These are phyloP conservation scores for Arabis hirsuta DNA, from an alignment of 345 rosid genomes.

Conservation along the genomic window DNA sequence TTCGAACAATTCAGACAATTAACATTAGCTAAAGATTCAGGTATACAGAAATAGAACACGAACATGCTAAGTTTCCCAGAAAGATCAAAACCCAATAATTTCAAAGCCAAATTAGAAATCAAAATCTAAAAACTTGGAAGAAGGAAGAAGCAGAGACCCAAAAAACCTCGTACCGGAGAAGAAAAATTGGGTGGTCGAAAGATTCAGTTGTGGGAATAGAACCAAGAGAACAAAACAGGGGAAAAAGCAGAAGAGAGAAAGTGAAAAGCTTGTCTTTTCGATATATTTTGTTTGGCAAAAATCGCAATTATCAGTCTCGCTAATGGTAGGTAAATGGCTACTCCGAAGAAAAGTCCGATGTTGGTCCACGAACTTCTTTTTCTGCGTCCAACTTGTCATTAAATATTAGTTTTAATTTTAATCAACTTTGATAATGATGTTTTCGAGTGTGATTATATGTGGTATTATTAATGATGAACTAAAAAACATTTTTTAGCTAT, in stretches of 20 bases:
- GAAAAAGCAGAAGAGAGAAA: neutral
- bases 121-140: neutral
- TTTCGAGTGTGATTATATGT: slow-evolving; percentile 1
- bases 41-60: neutral
- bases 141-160: neutral
- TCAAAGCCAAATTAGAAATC: slow-evolving; percentile 19
- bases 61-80: slow-evolving; percentile 26
- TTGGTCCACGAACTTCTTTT: slow-evolving; percentile 39
- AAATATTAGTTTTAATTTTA: too few species aligned
- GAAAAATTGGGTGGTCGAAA: slow-evolving; percentile 11
- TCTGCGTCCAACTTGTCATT: slow-evolving; percentile 24
- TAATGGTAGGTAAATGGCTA: neutral
- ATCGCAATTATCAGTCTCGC: slow-evolving; percentile 40
- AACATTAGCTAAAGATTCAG: neutral
- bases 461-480: too few species aligned
- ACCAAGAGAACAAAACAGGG: slow-evolving; percentile 21
- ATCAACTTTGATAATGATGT: slow-evolving; percentile 26
- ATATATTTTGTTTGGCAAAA: slow-evolving; percentile 14
- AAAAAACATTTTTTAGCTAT: too few species aligned
- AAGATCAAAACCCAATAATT: neutral
- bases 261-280: slow-evolving; percentile 38
- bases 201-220: slow-evolving; percentile 15
- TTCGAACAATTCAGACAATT: neutral
- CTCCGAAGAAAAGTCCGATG: slow-evolving; percentile 18
- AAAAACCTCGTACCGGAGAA: slow-evolving; percentile 34